Base-by-base conservation (phyloP, 148 eudicot genomes). In the Agrostemma githago region DNA sequence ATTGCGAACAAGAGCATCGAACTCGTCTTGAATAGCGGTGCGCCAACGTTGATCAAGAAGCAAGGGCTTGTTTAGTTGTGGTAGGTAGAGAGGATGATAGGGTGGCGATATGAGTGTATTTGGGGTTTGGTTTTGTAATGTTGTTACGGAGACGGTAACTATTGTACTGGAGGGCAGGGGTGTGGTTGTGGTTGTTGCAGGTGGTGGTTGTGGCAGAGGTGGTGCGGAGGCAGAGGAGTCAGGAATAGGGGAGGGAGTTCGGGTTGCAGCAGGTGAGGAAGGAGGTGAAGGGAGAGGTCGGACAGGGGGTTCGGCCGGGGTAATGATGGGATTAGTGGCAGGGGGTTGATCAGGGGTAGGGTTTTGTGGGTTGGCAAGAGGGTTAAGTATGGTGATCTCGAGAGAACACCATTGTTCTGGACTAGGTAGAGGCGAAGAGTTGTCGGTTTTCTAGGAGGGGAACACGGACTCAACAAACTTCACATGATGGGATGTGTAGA, bases 401-500 rank as follows among this genome's bases (percentile, higher is more conserved):
- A 56, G 59, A 5, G 59, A 1, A 56, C 59, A 56, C 16, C 59
- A 19, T 20, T n/a, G n/a, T n/a, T 61, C 37, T 0, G 73, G 26
- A 62, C n/a, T 2, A 8, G 26, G 26, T 38, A 8, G 12, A 2
- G 42, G 8, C 61, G 62, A 1, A 4, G 59, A n/a, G 8, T 15
- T 15, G 17, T 1, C 11, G 14, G 17, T 1, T 56, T 5, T 4
- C 11, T 1, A 1, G 14, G 17, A 56, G n/a, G 59, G 5, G 59
- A 4, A 8, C 14, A 56, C 5, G 5, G 61, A 17, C 71, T 56
- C 75, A 17, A 62, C 51, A 77, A 77, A 77, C 0, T 8, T 59
- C 0, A 77, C 80, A 34, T 77, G 80, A 0, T 71, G 60, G 2
- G 80, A 71, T 2, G 41, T 54, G 58, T 62, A 62, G 2, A 77